Evolutionary conservation across 352 stramenopile genomes (phyloP).

Genomic region (Globisporangium splendens): DNA sequence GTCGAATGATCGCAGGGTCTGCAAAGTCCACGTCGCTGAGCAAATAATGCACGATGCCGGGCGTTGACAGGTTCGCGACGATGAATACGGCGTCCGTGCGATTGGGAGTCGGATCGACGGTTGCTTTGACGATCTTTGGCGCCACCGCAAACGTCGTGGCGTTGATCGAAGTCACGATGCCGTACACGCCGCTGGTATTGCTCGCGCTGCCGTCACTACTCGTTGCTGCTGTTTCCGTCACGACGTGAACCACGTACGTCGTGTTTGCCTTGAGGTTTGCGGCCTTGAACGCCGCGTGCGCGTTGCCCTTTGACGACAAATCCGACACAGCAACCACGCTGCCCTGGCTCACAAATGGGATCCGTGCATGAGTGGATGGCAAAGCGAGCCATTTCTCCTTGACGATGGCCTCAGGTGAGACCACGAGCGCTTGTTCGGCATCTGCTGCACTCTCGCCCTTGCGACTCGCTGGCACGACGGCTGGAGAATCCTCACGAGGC

Average conservation of each 20-base stretch:
- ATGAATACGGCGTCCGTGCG: slow-evolving; percentile 54
- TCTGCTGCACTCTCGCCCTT: neutral
- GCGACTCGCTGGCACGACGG: neutral
- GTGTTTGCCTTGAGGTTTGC: slow-evolving; percentile 40
- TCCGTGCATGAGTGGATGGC: neutral
- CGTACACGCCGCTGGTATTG: slow-evolving; percentile 48
- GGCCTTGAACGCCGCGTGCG: slow-evolving; percentile 16
- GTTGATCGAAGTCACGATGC: slow-evolving; percentile 23
- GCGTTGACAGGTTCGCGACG: slow-evolving; percentile 57
- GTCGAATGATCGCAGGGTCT: slow-evolving; percentile 50
- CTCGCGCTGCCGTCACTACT: slow-evolving; percentile 14
- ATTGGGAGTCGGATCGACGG: slow-evolving; percentile 32
- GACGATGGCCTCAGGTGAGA: slow-evolving; percentile 9
- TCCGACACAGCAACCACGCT: neutral
- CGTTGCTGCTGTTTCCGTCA: slow-evolving; percentile 29
- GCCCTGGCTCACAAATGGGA: slow-evolving; percentile 7
- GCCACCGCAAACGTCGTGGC: slow-evolving; percentile 51
- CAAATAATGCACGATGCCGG: slow-evolving; percentile 70
- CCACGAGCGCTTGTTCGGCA: neutral
- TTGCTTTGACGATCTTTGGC: slow-evolving; percentile 59
- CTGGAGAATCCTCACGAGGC: neutral
- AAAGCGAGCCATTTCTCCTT: slow-evolving; percentile 8
- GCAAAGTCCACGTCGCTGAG: slow-evolving; percentile 74
- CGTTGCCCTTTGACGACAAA: neutral
- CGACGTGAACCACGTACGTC: slow-evolving; percentile 49